Conservation (phyloP, 306 rosid genomes). For the Lathyrus oleraceus region DNA sequence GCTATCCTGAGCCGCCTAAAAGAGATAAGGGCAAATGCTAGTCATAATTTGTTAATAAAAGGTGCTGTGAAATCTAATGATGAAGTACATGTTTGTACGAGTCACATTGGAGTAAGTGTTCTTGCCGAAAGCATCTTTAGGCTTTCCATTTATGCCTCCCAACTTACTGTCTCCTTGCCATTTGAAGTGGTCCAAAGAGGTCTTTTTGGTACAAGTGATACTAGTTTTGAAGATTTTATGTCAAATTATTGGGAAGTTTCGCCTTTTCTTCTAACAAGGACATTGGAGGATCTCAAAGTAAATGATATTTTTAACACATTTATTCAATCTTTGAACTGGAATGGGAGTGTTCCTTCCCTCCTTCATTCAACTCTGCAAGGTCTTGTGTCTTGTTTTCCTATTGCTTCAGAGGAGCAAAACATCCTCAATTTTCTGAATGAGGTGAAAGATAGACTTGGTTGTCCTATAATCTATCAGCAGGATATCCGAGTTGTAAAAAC, state of each 20-base stretch:
- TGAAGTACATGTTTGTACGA: slow-evolving; percentile 40
- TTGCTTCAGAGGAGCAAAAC: slow-evolving; percentile 75
- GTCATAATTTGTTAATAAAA: slow-evolving; percentile 34
- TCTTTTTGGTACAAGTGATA: slow-evolving; percentile 53
- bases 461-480: slow-evolving; percentile 70
- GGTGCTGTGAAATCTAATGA: slow-evolving; percentile 32
- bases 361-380: slow-evolving; percentile 56
- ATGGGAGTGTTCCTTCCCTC: slow-evolving; percentile 49
- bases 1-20: slow-evolving; percentile 44
- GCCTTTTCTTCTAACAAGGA: slow-evolving; percentile 48
- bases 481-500: slow-evolving; percentile 76
- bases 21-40: slow-evolving; percentile 52
- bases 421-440: slow-evolving; percentile 64
- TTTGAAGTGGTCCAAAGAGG: slow-evolving; percentile 46
- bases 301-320: slow-evolving; percentile 50
- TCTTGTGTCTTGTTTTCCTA: slow-evolving; percentile 72
- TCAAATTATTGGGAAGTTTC: slow-evolving; percentile 66
- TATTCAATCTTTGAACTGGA: slow-evolving; percentile 42
- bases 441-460: slow-evolving; percentile 62
- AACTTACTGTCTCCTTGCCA: slow-evolving; percentile 37
- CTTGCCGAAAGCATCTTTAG: slow-evolving; percentile 70
- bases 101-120: slow-evolving; percentile 53
- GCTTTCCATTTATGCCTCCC: slow-evolving; percentile 55
- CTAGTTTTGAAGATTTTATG: slow-evolving; percentile 62
- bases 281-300: slow-evolving; percentile 32